phyloP scores from a whole-genome alignment of 176 grass and related monocot species.

The Aegilops bicornis region DNA sequence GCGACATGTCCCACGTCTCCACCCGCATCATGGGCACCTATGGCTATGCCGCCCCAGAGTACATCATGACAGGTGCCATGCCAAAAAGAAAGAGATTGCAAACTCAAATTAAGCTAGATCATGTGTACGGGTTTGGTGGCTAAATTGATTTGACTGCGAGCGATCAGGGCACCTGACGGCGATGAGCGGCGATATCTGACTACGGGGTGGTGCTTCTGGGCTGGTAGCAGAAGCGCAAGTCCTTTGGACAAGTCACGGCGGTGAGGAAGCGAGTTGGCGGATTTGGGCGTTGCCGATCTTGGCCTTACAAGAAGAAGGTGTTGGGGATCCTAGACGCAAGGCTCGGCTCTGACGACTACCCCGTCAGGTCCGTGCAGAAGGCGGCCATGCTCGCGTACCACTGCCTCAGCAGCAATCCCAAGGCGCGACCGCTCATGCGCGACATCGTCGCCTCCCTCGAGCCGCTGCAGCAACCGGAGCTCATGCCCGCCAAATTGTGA shows the following conservation, averaged over 20 bases:
- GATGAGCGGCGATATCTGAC: constrained; percentile 86
- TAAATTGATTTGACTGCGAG: no score
- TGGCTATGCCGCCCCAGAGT: constrained; percentile 87
- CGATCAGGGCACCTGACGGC: constrained; percentile 68
- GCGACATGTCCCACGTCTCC: constrained; percentile 77
- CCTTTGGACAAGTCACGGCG: constrained; percentile 61
- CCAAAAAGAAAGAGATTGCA: no score
- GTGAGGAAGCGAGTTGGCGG: constrained; percentile 65
- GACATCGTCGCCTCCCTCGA: constrained; percentile 71
- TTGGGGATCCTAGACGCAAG: constrained; percentile 53
- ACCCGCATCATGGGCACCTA: constrained; percentile 87
- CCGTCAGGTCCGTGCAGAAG: constrained; percentile 58
- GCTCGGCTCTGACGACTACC: constrained; percentile 45
- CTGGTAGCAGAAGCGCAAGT: constrained; percentile 58
- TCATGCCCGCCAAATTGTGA: background rate
- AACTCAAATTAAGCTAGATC: no score
- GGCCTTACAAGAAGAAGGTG: constrained; percentile 37
- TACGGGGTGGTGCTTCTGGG: constrained; percentile 86
- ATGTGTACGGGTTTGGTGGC: no score
- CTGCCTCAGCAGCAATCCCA: constrained; percentile 68
- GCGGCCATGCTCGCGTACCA: constrained; percentile 78
- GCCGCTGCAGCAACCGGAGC: constrained; percentile 49
- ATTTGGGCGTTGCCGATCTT: constrained; percentile 70
- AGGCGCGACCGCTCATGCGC: constrained; percentile 77
- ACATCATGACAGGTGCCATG: constrained; percentile 64